These are phyloP conservation scores for Xylariales sp. DNA, from an alignment of 2,329 filamentous ascomycete genomes.

Conservation along the genomic window DNA sequence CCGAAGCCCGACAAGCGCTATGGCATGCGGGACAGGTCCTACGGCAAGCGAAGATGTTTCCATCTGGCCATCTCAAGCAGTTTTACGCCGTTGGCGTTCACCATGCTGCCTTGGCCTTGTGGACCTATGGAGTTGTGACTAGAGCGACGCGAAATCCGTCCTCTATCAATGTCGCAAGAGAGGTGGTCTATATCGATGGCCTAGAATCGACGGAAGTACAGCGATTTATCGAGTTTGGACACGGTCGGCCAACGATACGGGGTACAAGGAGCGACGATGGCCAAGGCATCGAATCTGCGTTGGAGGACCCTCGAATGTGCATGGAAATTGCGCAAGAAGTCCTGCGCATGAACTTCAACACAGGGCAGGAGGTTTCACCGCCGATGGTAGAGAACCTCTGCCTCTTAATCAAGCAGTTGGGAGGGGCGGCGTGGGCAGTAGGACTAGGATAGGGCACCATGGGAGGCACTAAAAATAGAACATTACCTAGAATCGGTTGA, in stretches of 20 bases:
- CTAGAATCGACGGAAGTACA: conserved; percentile 63
- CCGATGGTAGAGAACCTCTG: conserved; percentile 76
- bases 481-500: neutral
- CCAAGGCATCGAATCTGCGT: conserved; percentile 52
- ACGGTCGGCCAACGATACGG: conserved; percentile 64
- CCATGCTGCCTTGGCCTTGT: conserved; percentile 74
- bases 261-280: conserved; percentile 47
- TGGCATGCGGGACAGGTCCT: conserved; percentile 77
- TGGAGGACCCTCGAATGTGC: conserved; percentile 68
- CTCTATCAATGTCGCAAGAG: conserved; percentile 50
- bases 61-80: conserved; percentile 66
- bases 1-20: conserved; percentile 68
- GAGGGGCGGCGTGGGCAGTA: conserved; percentile 59
- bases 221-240: conserved; percentile 67
- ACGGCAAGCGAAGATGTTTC: conserved; percentile 67
- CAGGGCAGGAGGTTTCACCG: conserved; percentile 59
- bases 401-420: conserved; percentile 70
- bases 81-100: conserved; percentile 77
- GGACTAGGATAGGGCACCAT: conserved; percentile 41
- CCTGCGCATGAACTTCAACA: conserved; percentile 64
- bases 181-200: conserved; percentile 66
- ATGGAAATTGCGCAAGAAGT: conserved; percentile 70
- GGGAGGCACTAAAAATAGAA: neutral
- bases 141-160: conserved; percentile 54
- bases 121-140: conserved; percentile 74